Evolutionary conservation across 2,329 filamentous ascomycete species (phyloP).

Genomic region (Purpureocillium lavendulum): DNA sequence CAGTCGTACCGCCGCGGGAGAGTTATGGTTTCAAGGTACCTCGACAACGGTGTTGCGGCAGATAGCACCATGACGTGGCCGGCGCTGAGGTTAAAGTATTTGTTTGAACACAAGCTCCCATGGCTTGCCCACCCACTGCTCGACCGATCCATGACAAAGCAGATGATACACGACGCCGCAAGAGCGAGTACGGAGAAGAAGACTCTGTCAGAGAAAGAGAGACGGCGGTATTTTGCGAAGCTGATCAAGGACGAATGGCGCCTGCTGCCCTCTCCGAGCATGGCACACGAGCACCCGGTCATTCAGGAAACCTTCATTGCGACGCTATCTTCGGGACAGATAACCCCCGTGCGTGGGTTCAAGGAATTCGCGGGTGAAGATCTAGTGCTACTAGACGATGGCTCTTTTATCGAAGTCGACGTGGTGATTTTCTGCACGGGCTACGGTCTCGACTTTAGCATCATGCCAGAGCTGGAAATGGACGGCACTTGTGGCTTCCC

Average conservation of each 20-base stretch:
- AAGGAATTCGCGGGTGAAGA: slow-evolving; percentile 10
- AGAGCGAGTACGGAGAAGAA: neutral
- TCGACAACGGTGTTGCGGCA: slow-evolving; percentile 2
- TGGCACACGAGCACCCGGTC: slow-evolving; percentile 5
- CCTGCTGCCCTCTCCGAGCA: slow-evolving; percentile 2
- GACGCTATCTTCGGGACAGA: neutral
- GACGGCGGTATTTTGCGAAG: neutral
- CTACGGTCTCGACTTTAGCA: slow-evolving; percentile 22
- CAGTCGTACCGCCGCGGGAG: slow-evolving; percentile 16
- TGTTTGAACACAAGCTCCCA: slow-evolving; percentile 2
- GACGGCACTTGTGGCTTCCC: slow-evolving; percentile 1
- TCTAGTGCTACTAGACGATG: slow-evolving; percentile 20
- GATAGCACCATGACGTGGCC: slow-evolving; percentile 4
- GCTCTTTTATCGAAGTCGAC: slow-evolving; percentile 18
- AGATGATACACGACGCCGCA: slow-evolving; percentile 4
- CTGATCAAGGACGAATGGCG: slow-evolving; percentile 1
- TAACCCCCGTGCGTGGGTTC: slow-evolving; percentile 2
- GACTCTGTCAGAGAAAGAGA: neutral
- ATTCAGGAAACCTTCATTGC: slow-evolving; percentile 5
- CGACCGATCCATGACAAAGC: neutral
- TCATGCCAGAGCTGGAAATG: slow-evolving; percentile 12
- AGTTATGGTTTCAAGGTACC: slow-evolving; percentile 10
- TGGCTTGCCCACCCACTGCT: neutral
- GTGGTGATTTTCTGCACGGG: slow-evolving; percentile 28
- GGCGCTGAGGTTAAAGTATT: slow-evolving; percentile 3